Evolutionary conservation across 2,329 filamentous ascomycete genomes (phyloP).

Genomic region (Hirsutella rhossiliensis): DNA sequence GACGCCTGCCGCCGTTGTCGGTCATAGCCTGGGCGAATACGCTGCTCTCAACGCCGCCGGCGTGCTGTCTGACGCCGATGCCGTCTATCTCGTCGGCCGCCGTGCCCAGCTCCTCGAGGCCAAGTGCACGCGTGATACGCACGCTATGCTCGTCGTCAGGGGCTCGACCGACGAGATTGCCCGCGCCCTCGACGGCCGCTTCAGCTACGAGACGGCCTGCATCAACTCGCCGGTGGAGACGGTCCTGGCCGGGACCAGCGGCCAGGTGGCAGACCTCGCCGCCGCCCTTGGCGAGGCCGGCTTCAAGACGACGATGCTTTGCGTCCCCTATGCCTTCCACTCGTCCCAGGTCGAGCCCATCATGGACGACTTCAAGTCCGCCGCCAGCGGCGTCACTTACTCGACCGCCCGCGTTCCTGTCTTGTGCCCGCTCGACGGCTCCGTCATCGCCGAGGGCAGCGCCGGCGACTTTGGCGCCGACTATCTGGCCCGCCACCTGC

Average conservation of each 20-base stretch:
- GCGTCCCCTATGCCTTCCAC: conserved; percentile 24
- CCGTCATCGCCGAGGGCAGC: neutral
- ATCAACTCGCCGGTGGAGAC: too few species aligned
- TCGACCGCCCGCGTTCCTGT: conserved; percentile 1
- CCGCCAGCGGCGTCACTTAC: conserved; percentile 3
- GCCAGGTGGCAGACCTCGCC: conserved; percentile 4
- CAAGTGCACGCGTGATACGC: conserved; percentile 30
- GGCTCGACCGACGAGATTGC: conserved; percentile 11
- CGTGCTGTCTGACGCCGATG: conserved; percentile 48
- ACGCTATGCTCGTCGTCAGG: conserved; percentile 22
- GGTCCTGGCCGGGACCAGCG: too few species aligned
- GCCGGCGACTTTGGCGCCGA: conserved; percentile 25
- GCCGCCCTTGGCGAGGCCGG: conserved; percentile 3
- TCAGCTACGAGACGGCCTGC: too few species aligned
- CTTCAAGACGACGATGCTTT: conserved; percentile 20
- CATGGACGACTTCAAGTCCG: conserved; percentile 31
- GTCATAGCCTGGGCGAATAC: conserved; percentile 50
- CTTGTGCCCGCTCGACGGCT: conserved; percentile 32
- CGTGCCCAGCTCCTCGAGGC: conserved; percentile 44
- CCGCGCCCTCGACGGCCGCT: too few species aligned
- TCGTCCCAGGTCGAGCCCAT: conserved; percentile 26
- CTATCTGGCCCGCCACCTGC: neutral
- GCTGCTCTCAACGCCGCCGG: conserved; percentile 49
- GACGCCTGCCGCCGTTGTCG: conserved; percentile 29
- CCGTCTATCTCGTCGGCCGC: conserved; percentile 48